Evolutionary conservation across 768 basidiomycete species (phyloP), one percentile per base, ranked within the genome.

Genomic region (Gloeostereum incarnatum): DNA sequence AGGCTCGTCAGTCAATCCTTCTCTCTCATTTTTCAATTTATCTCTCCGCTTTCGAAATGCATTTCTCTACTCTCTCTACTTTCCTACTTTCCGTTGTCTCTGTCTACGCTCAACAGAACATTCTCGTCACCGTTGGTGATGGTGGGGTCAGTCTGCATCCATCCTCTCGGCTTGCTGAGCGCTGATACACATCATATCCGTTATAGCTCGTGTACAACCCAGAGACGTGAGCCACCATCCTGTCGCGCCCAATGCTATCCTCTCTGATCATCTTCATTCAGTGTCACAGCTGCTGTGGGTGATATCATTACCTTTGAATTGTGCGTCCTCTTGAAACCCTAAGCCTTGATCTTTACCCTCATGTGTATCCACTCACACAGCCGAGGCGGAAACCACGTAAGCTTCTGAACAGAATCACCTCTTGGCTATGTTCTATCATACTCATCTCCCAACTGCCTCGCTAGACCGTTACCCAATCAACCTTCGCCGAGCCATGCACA

Each of bases 401-500:
- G n/a, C n/a, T n/a, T n/a, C n/a, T n/a, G n/a, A n/a, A 9, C 68
- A 66, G 55, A 71, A 73, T 50, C 69, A 70, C 45, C 65, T 64
- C 41, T 23, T 59, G 55, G 13, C 25, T 31, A 16, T 24, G 6
- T 30, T n/a, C 16, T 44, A 34, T 31, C 26, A 26, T 17, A 18
- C n/a, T 32, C 10, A 18, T 29, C 18, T n/a, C 6, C 19, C 29
- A 3, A 18, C 35, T 29, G 18, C 17, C 21, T 38, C 3, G 20
- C 30, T 46, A 78, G 71, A 67, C 73, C 14, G 70, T 74, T 33
- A 77, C 76, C 5, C 73, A 78, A 53, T 78, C 75, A 7, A 69
- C 71, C 27, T 80, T 81, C 45, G 59, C 66, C 26, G 46, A 42
- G 33, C 79, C 79, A 17, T 81, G 79, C 53, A 45, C 51, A 3